A percentile compares a stretch with the other conserved stretches of the same genome.
phyloP scores from a whole-genome alignment of 805 yeast genomes.

The Metschnikowia chrysomelidarum region DNA sequence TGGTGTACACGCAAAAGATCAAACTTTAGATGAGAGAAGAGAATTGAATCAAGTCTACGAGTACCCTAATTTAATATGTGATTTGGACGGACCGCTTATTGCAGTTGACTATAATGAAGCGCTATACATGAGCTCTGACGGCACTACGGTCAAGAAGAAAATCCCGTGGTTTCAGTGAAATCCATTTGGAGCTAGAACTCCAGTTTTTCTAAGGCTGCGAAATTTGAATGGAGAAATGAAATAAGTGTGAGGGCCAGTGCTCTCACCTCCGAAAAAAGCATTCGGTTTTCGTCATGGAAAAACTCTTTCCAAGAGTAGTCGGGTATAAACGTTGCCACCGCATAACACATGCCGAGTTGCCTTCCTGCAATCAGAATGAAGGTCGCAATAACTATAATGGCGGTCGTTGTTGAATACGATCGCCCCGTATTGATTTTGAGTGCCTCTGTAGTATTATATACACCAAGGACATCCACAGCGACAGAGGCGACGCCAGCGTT shows the following conservation, averaged over 20 bases:
- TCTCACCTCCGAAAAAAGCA: slow-evolving; percentile 1
- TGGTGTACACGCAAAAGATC: slow-evolving; percentile 22
- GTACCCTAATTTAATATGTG: slow-evolving; percentile 68
- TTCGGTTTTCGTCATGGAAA: slow-evolving; percentile 8
- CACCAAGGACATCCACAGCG: slow-evolving; percentile 59
- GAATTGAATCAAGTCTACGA: slow-evolving; percentile 70
- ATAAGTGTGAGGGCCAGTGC: neutral
- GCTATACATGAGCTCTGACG: slow-evolving; percentile 28
- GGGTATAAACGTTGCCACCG: slow-evolving; percentile 8
- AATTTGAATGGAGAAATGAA: neutral
- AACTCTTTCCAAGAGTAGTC: slow-evolving; percentile 3
- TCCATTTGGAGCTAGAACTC: no score
- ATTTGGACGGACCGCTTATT: slow-evolving; percentile 84
- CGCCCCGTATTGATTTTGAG: slow-evolving; percentile 13
- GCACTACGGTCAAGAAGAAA: slow-evolving; percentile 26
- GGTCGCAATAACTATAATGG: slow-evolving; percentile 8
- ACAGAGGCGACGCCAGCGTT: slow-evolving; percentile 57
- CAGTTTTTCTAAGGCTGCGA: no score
- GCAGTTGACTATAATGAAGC: slow-evolving; percentile 55
- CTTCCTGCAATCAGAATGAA: slow-evolving; percentile 11
- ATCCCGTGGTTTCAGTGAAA: slow-evolving; percentile 15
- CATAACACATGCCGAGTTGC: slow-evolving; percentile 11
- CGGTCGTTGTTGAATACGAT: slow-evolving; percentile 9
- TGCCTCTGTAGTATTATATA: slow-evolving; percentile 65
- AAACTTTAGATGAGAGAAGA: slow-evolving; percentile 76